Conservation (phyloP, 768 basidiomycete species). For the Auricularia auricula-judae region DNA sequence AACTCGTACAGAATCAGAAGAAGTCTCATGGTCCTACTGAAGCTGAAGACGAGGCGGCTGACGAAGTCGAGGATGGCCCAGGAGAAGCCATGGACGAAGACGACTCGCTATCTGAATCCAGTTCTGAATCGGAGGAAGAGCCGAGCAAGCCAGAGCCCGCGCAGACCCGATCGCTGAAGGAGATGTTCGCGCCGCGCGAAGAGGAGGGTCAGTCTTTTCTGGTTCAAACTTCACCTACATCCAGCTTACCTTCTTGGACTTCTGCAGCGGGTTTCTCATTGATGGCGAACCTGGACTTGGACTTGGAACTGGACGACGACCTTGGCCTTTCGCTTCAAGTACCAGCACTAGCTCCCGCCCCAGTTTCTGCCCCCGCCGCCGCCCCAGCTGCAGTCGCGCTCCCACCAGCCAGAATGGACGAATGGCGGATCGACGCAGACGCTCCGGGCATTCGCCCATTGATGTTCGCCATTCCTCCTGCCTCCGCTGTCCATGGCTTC, state of each 20-base stretch:
- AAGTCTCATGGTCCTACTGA: constrained; percentile 17
- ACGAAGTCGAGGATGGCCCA: constrained; percentile 8
- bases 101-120: background rate
- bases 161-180: constrained; percentile 40
- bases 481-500: background rate
- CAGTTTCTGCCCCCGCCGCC: background rate
- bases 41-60: constrained; percentile 4
- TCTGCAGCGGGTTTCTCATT: constrained; percentile 56
- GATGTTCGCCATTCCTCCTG: background rate
- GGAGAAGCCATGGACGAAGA: constrained; percentile 7
- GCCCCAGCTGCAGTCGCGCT: background rate
- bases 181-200: constrained; percentile 61
- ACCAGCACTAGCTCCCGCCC: background rate
- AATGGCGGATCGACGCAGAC: background rate
- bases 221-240: background rate
- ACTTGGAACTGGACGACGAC: constrained; percentile 59
- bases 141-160: constrained; percentile 1
- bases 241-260: background rate
- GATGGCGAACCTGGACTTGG: constrained; percentile 42
- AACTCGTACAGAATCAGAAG: background rate
- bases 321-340: constrained; percentile 18
- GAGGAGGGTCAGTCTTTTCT: constrained; percentile 42
- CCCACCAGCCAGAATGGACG: background rate
- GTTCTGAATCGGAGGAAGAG: background rate
- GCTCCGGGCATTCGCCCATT: background rate